phyloP scores from a whole-genome alignment of 73 alveolate species.

The Urostyla sp. region DNA sequence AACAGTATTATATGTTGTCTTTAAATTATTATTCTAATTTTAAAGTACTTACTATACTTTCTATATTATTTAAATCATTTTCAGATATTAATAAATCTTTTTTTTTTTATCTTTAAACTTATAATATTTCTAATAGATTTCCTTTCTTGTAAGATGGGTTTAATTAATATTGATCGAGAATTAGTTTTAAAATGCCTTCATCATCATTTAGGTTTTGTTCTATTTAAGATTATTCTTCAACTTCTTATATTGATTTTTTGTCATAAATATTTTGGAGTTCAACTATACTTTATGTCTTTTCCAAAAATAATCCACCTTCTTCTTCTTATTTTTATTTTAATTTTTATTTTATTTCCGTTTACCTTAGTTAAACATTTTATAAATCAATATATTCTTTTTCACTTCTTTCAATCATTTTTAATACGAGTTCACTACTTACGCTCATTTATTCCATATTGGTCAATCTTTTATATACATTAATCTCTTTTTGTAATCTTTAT shows the following conservation, averaged over 20 bases:
- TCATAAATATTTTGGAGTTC: conserved; percentile 15
- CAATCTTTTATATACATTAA: conserved; percentile 20
- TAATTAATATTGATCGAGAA: background rate
- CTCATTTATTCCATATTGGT: background rate
- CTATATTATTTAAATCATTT: background rate
- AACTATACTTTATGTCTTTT: conserved; percentile 1
- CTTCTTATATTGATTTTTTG: conserved; percentile 15
- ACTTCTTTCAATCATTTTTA: conserved; percentile 10
- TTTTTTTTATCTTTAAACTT: background rate
- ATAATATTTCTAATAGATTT: background rate
- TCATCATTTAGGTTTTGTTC: background rate
- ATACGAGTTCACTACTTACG: background rate
- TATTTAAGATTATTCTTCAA: background rate
- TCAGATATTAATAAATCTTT: background rate
- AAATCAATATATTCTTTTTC: conserved; percentile 14
- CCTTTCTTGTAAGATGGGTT: background rate
- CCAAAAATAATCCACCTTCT: conserved; percentile 37
- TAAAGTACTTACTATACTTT: background rate
- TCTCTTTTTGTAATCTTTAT: conserved; percentile 43
- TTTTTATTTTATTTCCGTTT: background rate
- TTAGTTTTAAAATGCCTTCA: background rate
- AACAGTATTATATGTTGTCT: no score
- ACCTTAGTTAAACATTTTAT: conserved; percentile 27
- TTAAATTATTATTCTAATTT: background rate
- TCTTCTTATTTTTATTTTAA: background rate